Conservation (phyloP, 306 rosid genomes). For the Elaeagnus macrophylla region DNA sequence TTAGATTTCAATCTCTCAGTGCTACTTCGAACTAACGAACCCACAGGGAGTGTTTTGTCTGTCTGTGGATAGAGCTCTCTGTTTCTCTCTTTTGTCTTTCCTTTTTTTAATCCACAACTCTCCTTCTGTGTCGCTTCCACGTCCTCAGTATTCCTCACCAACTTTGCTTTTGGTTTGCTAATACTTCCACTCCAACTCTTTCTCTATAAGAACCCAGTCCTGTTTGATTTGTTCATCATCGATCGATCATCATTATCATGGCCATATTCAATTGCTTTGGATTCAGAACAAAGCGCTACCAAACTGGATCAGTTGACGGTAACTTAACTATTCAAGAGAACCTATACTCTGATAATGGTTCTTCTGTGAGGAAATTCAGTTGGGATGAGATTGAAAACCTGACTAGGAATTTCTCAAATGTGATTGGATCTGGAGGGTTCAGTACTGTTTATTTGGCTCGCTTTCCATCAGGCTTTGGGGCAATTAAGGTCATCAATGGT, state of each 20-base stretch:
- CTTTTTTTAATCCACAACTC: background rate
- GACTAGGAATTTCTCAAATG: constrained; percentile 23
- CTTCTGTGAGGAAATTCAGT: constrained; percentile 12
- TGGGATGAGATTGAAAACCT: constrained; percentile 34
- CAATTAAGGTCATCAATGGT: constrained; percentile 30
- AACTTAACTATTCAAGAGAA: background rate
- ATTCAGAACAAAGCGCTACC: background rate
- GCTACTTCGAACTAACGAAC: too few relatives aligned
- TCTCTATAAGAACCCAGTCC: background rate
- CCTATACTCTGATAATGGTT: background rate
- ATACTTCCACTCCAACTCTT: background rate
- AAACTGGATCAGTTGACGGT: background rate
- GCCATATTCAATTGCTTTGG: background rate
- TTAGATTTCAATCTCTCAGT: too few relatives aligned
- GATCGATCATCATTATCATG: background rate
- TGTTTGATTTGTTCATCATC: too few relatives aligned
- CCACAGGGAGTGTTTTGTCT: too few relatives aligned
- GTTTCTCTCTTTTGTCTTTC: background rate
- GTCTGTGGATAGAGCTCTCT: too few relatives aligned
- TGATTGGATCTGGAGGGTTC: constrained; percentile 42
- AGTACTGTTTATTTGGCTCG: constrained; percentile 36
- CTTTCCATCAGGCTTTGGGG: background rate
- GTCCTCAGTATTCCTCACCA: background rate
- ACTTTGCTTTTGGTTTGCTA: background rate
- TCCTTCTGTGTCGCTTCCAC: background rate